Evolutionary conservation across 352 stramenopile genomes (phyloP).

Genomic region (Phytophthora pseudosyringae): DNA sequence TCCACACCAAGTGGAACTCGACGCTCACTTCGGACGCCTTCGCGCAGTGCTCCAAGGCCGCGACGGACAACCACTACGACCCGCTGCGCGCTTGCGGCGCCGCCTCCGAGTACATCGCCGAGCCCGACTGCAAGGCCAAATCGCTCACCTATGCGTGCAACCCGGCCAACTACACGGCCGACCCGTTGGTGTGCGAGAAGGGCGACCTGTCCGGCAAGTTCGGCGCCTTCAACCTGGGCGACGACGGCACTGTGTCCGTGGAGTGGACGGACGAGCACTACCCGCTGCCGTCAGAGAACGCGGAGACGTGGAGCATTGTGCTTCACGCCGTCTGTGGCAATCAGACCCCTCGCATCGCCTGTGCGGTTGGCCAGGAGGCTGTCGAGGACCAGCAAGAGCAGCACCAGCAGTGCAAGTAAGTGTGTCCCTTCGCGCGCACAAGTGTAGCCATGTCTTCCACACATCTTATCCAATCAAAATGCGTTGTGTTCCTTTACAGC

Average conservation of each 20-base stretch:
- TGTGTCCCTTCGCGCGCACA: neutral
- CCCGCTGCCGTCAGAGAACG: constrained; percentile 47
- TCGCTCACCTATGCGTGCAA: constrained; percentile 50
- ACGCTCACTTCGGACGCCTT: constrained; percentile 41
- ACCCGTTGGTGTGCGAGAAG: constrained; percentile 56
- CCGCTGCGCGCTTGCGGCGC: constrained; percentile 49
- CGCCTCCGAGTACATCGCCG: constrained; percentile 48
- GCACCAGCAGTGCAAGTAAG: constrained; percentile 4
- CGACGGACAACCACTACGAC: constrained; percentile 68
- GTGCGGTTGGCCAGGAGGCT: constrained; percentile 32
- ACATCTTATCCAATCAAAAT: constrained; percentile 13
- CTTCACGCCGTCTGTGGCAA: constrained; percentile 65
- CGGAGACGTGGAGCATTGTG: constrained; percentile 63
- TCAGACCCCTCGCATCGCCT: constrained; percentile 52
- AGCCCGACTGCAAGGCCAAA: constrained; percentile 36
- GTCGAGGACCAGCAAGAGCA: neutral
- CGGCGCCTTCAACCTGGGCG: constrained; percentile 38
- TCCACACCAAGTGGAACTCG: constrained; percentile 58
- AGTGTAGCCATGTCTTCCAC: constrained; percentile 5
- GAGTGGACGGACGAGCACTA: constrained; percentile 59
- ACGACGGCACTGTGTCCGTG: constrained; percentile 25
- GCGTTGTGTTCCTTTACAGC: constrained; percentile 12
- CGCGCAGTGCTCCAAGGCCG: constrained; percentile 47
- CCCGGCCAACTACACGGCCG: constrained; percentile 43
- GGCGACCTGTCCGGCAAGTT: constrained; percentile 71